A percentile compares a stretch with the other conserved stretches of the same genome.
phyloP scores from a whole-genome alignment of 2,329 filamentous ascomycete species.

The Xylaria polymorpha region DNA sequence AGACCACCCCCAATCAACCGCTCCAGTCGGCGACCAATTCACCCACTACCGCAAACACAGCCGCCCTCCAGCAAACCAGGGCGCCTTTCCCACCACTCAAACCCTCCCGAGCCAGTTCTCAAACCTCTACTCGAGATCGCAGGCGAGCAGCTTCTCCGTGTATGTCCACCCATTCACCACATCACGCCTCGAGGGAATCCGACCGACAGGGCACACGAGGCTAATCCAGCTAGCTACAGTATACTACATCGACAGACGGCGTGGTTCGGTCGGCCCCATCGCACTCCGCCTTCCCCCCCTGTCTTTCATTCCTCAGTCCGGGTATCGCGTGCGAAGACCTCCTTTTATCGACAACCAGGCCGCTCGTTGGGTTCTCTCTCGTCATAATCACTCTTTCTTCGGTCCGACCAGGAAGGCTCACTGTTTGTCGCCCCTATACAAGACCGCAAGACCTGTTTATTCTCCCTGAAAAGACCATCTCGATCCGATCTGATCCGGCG shows the following conservation, averaged over 20 bases:
- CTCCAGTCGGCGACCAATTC: constrained; percentile 51
- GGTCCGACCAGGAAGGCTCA: constrained; percentile 1
- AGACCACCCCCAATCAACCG: constrained; percentile 27
- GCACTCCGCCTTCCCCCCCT: constrained; percentile 34
- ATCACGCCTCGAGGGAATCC: constrained; percentile 4
- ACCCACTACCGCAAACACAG: constrained; percentile 48
- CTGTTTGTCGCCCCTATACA: constrained; percentile 14
- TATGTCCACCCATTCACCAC: constrained; percentile 5
- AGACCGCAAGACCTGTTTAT: constrained; percentile 11
- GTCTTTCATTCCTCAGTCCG: constrained; percentile 36
- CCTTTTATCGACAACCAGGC: constrained; percentile 34
- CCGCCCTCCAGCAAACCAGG: constrained; percentile 47
- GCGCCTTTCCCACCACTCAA: constrained; percentile 54
- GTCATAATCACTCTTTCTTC: constrained; percentile 11
- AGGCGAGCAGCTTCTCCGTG: constrained; percentile 9
- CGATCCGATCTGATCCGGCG: constrained; percentile 29
- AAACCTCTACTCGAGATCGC: constrained; percentile 24
- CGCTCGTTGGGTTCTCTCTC: constrained; percentile 20
- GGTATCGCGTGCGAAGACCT: constrained; percentile 29
- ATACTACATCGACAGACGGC: constrained; percentile 6
- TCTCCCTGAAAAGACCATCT: constrained; percentile 20
- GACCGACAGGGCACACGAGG: constrained; percentile 8
- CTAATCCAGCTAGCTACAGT: constrained; percentile 1
- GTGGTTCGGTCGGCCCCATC: constrained; percentile 25
- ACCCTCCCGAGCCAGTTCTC: constrained; percentile 41